These are phyloP conservation scores for Fusarium zealandicum DNA, from an alignment of 2,329 filamentous ascomycete species.

Conservation along the genomic window DNA sequence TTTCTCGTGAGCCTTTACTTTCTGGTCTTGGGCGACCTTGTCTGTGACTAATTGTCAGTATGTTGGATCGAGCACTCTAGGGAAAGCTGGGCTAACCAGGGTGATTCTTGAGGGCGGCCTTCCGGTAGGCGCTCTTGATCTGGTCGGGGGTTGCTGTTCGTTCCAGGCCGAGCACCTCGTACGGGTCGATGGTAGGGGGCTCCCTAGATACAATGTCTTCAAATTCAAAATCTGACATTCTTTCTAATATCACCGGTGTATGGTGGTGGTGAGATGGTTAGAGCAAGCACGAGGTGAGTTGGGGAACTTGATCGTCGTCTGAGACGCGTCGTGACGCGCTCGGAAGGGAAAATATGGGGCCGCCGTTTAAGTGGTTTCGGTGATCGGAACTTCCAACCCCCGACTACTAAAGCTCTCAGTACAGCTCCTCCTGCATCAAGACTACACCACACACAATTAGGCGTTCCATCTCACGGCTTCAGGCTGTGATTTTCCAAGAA, in stretches of 20 bases:
- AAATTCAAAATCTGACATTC: constrained; percentile 55
- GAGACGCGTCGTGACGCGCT: constrained; percentile 38
- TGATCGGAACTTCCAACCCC: constrained; percentile 30
- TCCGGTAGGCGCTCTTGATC: constrained; percentile 91
- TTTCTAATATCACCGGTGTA: constrained; percentile 26
- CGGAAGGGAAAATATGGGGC: constrained; percentile 25
- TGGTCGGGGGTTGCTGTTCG: constrained; percentile 76
- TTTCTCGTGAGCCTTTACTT: constrained; percentile 74
- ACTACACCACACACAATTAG: neutral
- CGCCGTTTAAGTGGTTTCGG: constrained; percentile 36
- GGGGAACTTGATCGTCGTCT: neutral
- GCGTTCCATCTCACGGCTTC: neutral
- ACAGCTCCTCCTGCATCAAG: neutral
- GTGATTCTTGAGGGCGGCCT: constrained; percentile 86
- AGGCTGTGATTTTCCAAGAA: constrained; percentile 12
- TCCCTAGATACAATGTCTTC: constrained; percentile 64
- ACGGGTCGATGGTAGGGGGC: constrained; percentile 75
- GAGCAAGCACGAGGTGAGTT: neutral
- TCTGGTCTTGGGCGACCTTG: constrained; percentile 74
- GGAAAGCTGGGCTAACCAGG: constrained; percentile 64
- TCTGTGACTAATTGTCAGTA: constrained; percentile 58
- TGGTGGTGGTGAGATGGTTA: constrained; percentile 12
- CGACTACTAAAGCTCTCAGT: constrained; percentile 9
- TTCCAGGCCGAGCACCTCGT: constrained; percentile 77
- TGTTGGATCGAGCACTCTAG: neutral